A percentile compares a stretch with the other conserved stretches of the same genome.
Conservation (phyloP, 2,329 filamentous ascomycete species). For the Madurella mycetomatis region DNA sequence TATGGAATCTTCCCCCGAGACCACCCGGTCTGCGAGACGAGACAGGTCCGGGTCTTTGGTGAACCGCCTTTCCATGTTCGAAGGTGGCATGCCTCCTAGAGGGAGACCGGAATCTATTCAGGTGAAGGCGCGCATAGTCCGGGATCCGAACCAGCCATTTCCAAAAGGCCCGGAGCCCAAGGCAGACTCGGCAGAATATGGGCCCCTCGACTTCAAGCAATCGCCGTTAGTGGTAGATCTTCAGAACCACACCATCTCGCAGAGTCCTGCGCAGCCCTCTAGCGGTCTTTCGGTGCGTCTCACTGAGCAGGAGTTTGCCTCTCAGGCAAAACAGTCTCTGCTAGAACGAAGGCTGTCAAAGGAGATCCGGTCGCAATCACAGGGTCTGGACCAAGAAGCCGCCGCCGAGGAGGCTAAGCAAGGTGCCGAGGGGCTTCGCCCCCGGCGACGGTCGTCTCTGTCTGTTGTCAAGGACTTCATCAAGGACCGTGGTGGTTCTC, state of each 20-base stretch:
- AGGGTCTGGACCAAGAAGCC: slow-evolving; percentile 30
- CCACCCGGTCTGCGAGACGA: slow-evolving; percentile 33
- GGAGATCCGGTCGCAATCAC: slow-evolving; percentile 35
- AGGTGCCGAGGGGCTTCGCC: slow-evolving; percentile 20
- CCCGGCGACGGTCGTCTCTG: slow-evolving; percentile 53
- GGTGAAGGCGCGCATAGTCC: slow-evolving; percentile 78
- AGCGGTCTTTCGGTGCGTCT: slow-evolving; percentile 26
- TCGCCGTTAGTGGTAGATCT: slow-evolving; percentile 57
- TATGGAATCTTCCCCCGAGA: slow-evolving; percentile 45
- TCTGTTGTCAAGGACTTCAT: slow-evolving; percentile 58
- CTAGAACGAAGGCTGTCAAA: slow-evolving; percentile 46
- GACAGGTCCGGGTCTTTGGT: slow-evolving; percentile 52
- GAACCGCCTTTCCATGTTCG: slow-evolving; percentile 53
- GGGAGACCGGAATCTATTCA: slow-evolving; percentile 72
- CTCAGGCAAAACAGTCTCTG: slow-evolving; percentile 38
- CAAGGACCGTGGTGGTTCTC: slow-evolving; percentile 53
- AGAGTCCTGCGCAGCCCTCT: slow-evolving; percentile 28
- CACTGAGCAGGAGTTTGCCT: slow-evolving; percentile 16
- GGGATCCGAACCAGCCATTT: slow-evolving; percentile 51
- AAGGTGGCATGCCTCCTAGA: slow-evolving; percentile 40
- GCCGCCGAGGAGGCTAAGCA: slow-evolving; percentile 32
- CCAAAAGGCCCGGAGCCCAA: slow-evolving; percentile 39
- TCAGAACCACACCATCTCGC: slow-evolving; percentile 37
- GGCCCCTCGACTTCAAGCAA: slow-evolving; percentile 51
- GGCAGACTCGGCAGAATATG: slow-evolving; percentile 42